Percentiles rank a stretch among this genome's conserved stretches.
Evolutionary conservation across 2,329 filamentous ascomycete genomes (phyloP).

Genomic region (Pezicula radicicola): DNA sequence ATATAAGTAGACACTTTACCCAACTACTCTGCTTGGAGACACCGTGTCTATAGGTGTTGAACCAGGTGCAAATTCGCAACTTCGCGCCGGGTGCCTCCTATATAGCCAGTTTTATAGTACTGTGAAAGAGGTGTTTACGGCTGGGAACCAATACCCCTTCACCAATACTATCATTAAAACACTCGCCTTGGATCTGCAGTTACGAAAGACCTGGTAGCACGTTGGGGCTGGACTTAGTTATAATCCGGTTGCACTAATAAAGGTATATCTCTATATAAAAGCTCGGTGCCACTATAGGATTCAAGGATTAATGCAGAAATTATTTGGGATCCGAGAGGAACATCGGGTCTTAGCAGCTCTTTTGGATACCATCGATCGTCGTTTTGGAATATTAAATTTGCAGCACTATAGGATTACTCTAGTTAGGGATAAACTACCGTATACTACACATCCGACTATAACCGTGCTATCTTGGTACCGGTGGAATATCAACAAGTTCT

Average conservation of each 20-base stretch:
- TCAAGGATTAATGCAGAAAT: neutral
- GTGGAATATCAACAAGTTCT: neutral
- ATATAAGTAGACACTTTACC: neutral
- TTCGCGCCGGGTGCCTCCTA: neutral
- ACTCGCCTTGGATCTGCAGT: neutral
- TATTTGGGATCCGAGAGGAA: neutral
- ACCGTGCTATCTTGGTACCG: neutral
- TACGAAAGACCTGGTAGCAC: neutral
- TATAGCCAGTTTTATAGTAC: neutral
- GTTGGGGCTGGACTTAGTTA: neutral
- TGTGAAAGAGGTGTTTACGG: neutral
- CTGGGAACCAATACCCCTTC: neutral
- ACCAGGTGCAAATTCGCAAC: neutral
- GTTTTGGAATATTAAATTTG: neutral
- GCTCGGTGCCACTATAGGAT: neutral
- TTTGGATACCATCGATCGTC: neutral
- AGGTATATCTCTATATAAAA: neutral
- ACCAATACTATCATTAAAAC: neutral
- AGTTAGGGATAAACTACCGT: neutral
- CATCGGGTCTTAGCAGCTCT: neutral
- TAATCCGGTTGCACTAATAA: neutral
- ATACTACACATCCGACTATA: neutral
- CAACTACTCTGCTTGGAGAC: neutral
- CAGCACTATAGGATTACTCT: neutral
- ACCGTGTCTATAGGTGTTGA: neutral